These are phyloP conservation scores for Xerocomellus dryophilus DNA, from an alignment of 768 basidiomycete genomes.

Conservation along the genomic window DNA sequence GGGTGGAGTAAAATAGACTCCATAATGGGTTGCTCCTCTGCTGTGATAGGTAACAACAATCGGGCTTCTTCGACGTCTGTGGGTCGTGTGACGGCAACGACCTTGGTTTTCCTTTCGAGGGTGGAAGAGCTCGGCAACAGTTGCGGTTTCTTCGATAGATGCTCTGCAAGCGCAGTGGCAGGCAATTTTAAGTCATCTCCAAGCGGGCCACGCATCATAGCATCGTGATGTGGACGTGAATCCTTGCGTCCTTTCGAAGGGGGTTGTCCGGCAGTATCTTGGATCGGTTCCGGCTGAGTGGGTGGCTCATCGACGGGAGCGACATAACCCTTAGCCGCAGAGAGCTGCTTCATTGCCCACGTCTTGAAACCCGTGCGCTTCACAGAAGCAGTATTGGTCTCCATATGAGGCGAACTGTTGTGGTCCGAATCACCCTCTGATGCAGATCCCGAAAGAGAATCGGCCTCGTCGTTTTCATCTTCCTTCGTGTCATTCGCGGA, in stretches of 20 bases:
- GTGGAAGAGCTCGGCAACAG: conserved; percentile 6
- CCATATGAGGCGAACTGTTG: conserved; percentile 15
- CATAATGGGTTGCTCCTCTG: conserved; percentile 94
- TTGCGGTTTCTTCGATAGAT: conserved; percentile 20
- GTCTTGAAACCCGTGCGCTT: conserved; percentile 71
- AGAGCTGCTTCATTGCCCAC: conserved; percentile 84
- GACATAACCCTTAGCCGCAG: conserved; percentile 41
- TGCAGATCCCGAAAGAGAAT: conserved; percentile 6
- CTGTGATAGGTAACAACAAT: conserved; percentile 79
- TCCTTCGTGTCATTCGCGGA: conserved; percentile 57
- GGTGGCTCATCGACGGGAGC: conserved; percentile 11
- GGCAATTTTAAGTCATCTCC: conserved; percentile 72
- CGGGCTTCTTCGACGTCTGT: conserved; percentile 73
- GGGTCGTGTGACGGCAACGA: conserved; percentile 58
- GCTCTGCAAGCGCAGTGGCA: conserved; percentile 58
- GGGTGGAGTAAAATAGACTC: conserved; percentile 85
- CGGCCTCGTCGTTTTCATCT: conserved; percentile 22
- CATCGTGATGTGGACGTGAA: conserved; percentile 27
- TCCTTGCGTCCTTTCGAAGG: conserved; percentile 49
- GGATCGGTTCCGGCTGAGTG: conserved; percentile 11
- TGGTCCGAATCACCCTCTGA: conserved; percentile 22
- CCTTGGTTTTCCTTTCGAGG: conserved; percentile 36
- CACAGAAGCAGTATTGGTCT: conserved; percentile 20
- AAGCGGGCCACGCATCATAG: conserved; percentile 71
- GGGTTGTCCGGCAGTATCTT: conserved; percentile 7